Evolutionary conservation across 192 early-diverging fungal genomes (phyloP).

Genomic region (Lobosporangium transversale): DNA sequence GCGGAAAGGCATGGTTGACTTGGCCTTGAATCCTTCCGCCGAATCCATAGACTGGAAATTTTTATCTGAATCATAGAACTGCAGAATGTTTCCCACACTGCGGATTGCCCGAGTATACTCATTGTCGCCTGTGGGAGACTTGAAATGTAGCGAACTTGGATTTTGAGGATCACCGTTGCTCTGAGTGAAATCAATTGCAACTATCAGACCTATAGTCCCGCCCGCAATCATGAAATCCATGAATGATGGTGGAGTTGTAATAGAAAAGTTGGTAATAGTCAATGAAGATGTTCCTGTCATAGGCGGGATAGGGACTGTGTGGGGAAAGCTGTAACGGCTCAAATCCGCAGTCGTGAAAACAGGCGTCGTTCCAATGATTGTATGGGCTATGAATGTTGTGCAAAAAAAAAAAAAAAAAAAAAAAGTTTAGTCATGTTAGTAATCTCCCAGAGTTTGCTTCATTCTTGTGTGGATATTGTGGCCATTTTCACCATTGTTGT

Average conservation of each 20-base stretch:
- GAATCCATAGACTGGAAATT: slow-evolving; percentile 65
- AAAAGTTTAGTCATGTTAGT: neutral
- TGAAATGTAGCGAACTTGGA: slow-evolving; percentile 60
- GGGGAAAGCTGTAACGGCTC: slow-evolving; percentile 15
- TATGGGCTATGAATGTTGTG: slow-evolving; percentile 10
- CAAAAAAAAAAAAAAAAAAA: slow-evolving; percentile 3
- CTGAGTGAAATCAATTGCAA: slow-evolving; percentile 67
- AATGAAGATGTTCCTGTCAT: slow-evolving; percentile 31
- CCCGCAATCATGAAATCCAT: slow-evolving; percentile 64
- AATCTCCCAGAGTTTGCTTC: too few species aligned
- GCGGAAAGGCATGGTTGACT: slow-evolving; percentile 58
- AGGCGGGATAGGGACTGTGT: slow-evolving; percentile 24
- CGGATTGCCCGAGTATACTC: slow-evolving; percentile 61
- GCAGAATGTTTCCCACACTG: slow-evolving; percentile 59
- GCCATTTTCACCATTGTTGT: too few species aligned
- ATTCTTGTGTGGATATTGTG: too few species aligned
- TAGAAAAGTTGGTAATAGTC: slow-evolving; percentile 22
- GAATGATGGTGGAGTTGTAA: slow-evolving; percentile 52
- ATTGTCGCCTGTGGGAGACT: slow-evolving; percentile 43
- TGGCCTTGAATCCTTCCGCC: slow-evolving; percentile 57
- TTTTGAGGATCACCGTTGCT: slow-evolving; percentile 59
- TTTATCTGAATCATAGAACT: slow-evolving; percentile 63
- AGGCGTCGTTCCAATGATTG: slow-evolving; percentile 16
- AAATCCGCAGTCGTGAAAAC: slow-evolving; percentile 29
- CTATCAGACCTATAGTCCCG: slow-evolving; percentile 53